A percentile compares a stretch with the other conserved stretches of the same genome.
These are phyloP conservation scores for Quambalaria eucalypti DNA, from an alignment of 1,284 basidiomycete genomes.

Conservation along the genomic window DNA sequence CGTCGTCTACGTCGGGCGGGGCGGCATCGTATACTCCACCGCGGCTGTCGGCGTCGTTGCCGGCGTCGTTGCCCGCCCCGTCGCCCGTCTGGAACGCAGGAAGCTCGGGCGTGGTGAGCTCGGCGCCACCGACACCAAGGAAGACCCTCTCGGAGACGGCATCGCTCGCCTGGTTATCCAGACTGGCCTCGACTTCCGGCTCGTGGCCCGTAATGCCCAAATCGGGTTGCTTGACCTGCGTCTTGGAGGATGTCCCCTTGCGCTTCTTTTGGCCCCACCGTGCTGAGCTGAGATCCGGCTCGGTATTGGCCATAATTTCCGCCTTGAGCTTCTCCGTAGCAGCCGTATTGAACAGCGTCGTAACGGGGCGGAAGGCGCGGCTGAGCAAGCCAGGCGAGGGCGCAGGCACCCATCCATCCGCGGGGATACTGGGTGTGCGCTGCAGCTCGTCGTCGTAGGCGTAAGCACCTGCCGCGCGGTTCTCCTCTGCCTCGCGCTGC, in stretches of 20 bases:
- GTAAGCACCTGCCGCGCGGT: neutral
- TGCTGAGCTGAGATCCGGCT: conserved; percentile 9
- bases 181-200: neutral
- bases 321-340: neutral
- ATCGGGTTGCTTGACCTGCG: neutral
- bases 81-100: too few relatives aligned
- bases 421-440: neutral
- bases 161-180: neutral
- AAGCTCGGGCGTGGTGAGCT: too few relatives aligned
- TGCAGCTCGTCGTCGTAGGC: neutral
- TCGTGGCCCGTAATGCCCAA: neutral
- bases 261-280: conserved; percentile 7
- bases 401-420: neutral
- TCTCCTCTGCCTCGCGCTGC: neutral
- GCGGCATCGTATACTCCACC: too few relatives aligned
- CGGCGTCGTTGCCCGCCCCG: too few relatives aligned
- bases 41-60: too few relatives aligned
- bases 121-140: neutral
- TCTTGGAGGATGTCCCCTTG: neutral
- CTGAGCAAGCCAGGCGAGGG: neutral
- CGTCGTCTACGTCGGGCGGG: conserved; percentile 27
- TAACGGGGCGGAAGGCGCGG: neutral
- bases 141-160: neutral
- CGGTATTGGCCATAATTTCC: neutral
- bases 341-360: neutral